These are phyloP conservation scores for Phlebiopsis flavidoalba DNA, from an alignment of 768 basidiomycete species.

Conservation along the genomic window DNA sequence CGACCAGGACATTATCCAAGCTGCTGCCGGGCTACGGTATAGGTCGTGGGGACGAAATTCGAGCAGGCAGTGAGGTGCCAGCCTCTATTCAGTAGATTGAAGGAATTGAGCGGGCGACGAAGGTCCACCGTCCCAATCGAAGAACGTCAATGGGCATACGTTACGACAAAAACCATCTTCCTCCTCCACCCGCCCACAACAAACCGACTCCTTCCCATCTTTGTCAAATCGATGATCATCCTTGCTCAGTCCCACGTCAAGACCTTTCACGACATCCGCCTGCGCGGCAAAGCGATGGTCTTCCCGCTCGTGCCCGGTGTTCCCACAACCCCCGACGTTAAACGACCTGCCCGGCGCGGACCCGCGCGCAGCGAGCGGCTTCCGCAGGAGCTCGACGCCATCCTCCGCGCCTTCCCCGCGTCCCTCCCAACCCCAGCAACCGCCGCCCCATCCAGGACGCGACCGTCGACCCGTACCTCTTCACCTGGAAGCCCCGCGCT, in stretches of 20 bases:
- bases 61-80: slow-evolving; percentile 21
- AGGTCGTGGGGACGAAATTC: slow-evolving; percentile 50
- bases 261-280: slow-evolving; percentile 57
- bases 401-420: slow-evolving; percentile 50
- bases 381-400: slow-evolving; percentile 57
- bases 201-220: slow-evolving; percentile 68
- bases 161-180: slow-evolving; percentile 45
- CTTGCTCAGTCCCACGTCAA: slow-evolving; percentile 59
- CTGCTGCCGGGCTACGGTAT: slow-evolving; percentile 57
- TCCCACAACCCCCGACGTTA: slow-evolving; percentile 5
- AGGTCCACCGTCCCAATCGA: slow-evolving; percentile 27
- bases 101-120: slow-evolving; percentile 41
- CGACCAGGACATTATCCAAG: slow-evolving; percentile 67
- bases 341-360: slow-evolving; percentile 29
- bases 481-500: slow-evolving; percentile 33
- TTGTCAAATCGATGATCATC: slow-evolving; percentile 62
- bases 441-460: slow-evolving; percentile 46
- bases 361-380: slow-evolving; percentile 55
- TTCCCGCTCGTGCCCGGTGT: not conserved
- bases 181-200: slow-evolving; percentile 50
- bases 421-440: slow-evolving; percentile 55
- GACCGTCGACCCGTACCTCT: slow-evolving; percentile 56
- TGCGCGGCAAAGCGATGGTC: slow-evolving; percentile 31
- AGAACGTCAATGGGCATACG: slow-evolving; percentile 66
- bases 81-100: slow-evolving; percentile 6